Evolutionary conservation across 2,329 filamentous ascomycete species (phyloP).

Genomic region (Calonectria hawksworthii): DNA sequence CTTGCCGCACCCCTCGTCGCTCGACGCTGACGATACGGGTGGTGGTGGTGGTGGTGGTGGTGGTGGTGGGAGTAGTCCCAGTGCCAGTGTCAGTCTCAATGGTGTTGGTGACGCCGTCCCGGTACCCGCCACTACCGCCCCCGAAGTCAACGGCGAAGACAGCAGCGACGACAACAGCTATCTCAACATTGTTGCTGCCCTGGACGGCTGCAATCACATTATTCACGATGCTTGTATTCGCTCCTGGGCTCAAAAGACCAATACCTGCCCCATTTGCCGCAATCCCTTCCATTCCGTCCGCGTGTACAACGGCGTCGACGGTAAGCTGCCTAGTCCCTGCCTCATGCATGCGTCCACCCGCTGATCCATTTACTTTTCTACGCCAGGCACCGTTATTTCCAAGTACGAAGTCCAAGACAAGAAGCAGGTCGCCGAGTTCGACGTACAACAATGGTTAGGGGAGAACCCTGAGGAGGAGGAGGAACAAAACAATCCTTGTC

Average conservation of each 20-base stretch:
- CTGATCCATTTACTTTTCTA: constrained; percentile 34
- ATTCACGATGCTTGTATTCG: constrained; percentile 93
- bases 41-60: constrained; percentile 31
- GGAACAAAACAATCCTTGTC: constrained; percentile 80
- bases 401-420: constrained; percentile 81
- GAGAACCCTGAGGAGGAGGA: constrained; percentile 80
- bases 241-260: constrained; percentile 96
- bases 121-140: constrained; percentile 43
- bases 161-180: constrained; percentile 47
- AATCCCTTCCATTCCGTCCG: constrained; percentile 92
- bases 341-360: constrained; percentile 31
- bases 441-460: constrained; percentile 80
- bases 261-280: constrained; percentile 97
- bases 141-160: constrained; percentile 30
- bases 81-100: constrained; percentile 38
- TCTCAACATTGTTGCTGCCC: constrained; percentile 67
- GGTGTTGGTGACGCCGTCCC: constrained; percentile 40
- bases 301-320: constrained; percentile 83
- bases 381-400: constrained; percentile 66
- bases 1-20: constrained; percentile 58
- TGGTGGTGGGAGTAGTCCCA: constrained; percentile 29
- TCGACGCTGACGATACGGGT: constrained; percentile 35
- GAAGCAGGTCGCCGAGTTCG: constrained; percentile 91
- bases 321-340: constrained; percentile 65
- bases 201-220: constrained; percentile 87